phyloP scores from a whole-genome alignment of 805 yeast species.

The Saccharomyces kudriavzevii region DNA sequence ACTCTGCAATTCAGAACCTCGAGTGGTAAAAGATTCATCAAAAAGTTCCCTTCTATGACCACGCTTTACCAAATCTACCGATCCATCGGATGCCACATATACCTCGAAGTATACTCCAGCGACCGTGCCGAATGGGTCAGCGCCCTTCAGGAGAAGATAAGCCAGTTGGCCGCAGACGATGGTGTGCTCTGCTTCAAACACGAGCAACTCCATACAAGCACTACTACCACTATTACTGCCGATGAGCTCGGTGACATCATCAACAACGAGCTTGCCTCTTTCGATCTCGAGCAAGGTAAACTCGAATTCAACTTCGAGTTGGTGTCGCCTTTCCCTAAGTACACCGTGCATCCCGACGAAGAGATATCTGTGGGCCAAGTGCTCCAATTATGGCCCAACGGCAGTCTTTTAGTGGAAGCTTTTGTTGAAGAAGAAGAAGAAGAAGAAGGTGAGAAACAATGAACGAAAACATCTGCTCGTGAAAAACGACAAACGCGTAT shows the following conservation, averaged over 20 bases:
- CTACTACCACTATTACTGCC: neutral
- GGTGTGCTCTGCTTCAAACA: slow-evolving; percentile 18
- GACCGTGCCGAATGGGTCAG: slow-evolving; percentile 65
- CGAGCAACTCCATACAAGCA: neutral
- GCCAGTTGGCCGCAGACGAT: slow-evolving; percentile 11
- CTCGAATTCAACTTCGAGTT: slow-evolving; percentile 46
- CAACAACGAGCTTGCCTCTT: neutral
- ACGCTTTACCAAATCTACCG: slow-evolving; percentile 19
- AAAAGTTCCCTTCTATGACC: slow-evolving; percentile 15
- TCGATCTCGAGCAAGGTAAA: neutral
- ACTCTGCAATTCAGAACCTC: slow-evolving; percentile 29
- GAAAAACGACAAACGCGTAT: neutral
- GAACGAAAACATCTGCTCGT: slow-evolving; percentile 1
- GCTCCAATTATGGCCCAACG: slow-evolving; percentile 59
- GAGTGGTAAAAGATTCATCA: slow-evolving; percentile 24
- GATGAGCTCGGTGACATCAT: neutral
- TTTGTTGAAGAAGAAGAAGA: slow-evolving; percentile 28
- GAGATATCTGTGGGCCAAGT: slow-evolving; percentile 33
- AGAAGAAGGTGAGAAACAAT: slow-evolving; percentile 8
- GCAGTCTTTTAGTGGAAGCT: slow-evolving; percentile 50
- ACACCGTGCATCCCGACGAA: slow-evolving; percentile 33
- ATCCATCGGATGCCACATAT: slow-evolving; percentile 22
- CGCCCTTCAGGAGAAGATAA: slow-evolving; percentile 37
- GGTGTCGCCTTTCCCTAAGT: slow-evolving; percentile 57
- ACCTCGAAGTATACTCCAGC: slow-evolving; percentile 41